These are phyloP conservation scores for Podaxis pistillaris DNA, from an alignment of 768 basidiomycete genomes.

Conservation along the genomic window DNA sequence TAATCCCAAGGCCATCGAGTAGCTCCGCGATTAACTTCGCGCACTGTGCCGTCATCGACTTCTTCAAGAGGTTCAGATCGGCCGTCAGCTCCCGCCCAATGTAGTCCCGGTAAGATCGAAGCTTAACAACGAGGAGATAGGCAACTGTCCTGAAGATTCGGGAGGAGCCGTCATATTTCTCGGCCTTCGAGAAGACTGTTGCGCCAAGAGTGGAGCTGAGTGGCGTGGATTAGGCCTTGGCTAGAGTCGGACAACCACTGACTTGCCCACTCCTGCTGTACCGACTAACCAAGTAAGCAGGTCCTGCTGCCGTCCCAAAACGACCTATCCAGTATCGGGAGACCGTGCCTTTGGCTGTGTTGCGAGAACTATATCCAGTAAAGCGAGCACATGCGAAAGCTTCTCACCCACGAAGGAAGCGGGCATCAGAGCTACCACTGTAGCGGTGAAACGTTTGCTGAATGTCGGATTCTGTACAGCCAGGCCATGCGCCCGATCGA, in stretches of 20 bases:
- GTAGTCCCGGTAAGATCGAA: background rate
- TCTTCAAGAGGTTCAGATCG: slow-evolving; percentile 10
- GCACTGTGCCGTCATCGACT: slow-evolving; percentile 11
- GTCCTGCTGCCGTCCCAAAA: background rate
- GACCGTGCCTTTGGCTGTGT: background rate
- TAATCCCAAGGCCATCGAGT: no score
- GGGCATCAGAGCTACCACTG: background rate
- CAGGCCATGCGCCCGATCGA: no score
- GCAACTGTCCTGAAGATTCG: background rate
- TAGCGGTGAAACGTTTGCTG: background rate
- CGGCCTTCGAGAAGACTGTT: background rate
- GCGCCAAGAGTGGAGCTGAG: background rate
- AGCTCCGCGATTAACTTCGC: no score
- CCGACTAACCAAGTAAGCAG: background rate
- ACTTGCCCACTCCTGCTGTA: background rate
- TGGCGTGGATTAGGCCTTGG: background rate
- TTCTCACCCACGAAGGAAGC: no score
- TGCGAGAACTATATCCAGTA: background rate
- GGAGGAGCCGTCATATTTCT: background rate
- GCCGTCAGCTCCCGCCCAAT: background rate
- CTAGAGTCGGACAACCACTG: background rate
- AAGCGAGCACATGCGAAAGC: background rate
- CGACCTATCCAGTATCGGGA: background rate
- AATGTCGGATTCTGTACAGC: background rate
- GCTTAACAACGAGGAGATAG: background rate